Conservation (phyloP, 2,329 filamentous ascomycete species). For the Microcera coccophila region DNA sequence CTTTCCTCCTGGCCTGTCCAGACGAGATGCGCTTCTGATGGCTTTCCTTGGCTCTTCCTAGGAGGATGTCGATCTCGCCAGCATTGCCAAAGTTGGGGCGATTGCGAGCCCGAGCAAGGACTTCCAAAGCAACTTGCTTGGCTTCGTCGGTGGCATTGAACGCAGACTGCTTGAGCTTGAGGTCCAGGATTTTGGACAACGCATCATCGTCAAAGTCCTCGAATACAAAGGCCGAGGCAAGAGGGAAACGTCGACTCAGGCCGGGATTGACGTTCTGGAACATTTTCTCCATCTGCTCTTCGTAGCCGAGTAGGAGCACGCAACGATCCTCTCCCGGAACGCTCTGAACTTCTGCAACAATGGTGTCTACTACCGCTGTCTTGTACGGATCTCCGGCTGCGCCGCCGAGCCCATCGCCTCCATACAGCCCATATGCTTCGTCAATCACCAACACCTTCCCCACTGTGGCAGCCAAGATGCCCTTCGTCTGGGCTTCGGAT, state of each 20-base stretch:
- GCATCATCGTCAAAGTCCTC: slow-evolving; percentile 62
- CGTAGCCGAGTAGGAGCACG: slow-evolving; percentile 68
- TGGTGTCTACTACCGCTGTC: slow-evolving; percentile 66
- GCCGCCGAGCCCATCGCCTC: slow-evolving; percentile 34
- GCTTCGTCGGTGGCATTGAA: slow-evolving; percentile 51
- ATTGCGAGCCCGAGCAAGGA: slow-evolving; percentile 58
- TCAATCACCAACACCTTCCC: slow-evolving; percentile 80
- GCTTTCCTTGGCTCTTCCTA: slow-evolving; percentile 17
- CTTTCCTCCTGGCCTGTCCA: slow-evolving; percentile 33
- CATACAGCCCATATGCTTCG: slow-evolving; percentile 67
- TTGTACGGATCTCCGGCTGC: slow-evolving; percentile 44
- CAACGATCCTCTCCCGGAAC: slow-evolving; percentile 68
- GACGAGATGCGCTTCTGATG: slow-evolving; percentile 21
- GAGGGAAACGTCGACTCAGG: slow-evolving; percentile 61
- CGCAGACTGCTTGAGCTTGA: slow-evolving; percentile 58
- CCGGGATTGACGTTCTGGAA: slow-evolving; percentile 72
- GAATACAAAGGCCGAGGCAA: slow-evolving; percentile 62
- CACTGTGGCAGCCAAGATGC: slow-evolving; percentile 59
- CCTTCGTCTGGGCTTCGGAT: slow-evolving; percentile 69
- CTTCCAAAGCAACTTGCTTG: slow-evolving; percentile 52
- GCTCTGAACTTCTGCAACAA: slow-evolving; percentile 70
- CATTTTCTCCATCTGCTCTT: slow-evolving; percentile 66
- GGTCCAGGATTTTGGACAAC: slow-evolving; percentile 55
- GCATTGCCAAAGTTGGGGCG: slow-evolving; percentile 70
- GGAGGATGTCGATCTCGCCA: slow-evolving; percentile 61